Evolutionary conservation across 768 basidiomycete genomes (phyloP).

Genomic region (Calocera cornea): DNA sequence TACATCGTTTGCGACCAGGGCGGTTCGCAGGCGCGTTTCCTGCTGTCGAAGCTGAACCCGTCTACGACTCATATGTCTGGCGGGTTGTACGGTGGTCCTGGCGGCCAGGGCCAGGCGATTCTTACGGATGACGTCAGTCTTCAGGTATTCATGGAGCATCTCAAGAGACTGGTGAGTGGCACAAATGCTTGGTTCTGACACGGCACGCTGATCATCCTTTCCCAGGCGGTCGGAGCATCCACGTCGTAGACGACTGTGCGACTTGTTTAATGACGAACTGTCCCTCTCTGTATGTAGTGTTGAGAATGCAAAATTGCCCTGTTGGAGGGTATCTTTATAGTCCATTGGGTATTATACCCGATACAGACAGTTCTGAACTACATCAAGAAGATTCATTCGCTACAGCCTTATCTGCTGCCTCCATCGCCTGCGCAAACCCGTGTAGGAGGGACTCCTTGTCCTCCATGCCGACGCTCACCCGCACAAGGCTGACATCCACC

Average conservation of each 20-base stretch:
- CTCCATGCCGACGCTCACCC: conserved; percentile 89
- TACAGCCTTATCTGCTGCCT: conserved; percentile 48
- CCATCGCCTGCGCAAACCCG: conserved; percentile 51
- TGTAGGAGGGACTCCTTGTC: conserved; percentile 41
- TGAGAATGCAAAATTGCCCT: not conserved
- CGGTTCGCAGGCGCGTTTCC: conserved; percentile 95
- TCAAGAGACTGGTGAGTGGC: conserved; percentile 65
- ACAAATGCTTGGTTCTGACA: not conserved
- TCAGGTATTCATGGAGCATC: conserved; percentile 94
- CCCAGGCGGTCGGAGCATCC: conserved; percentile 14
- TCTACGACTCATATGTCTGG: conserved; percentile 94
- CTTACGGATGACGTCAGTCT: conserved; percentile 98
- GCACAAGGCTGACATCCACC: conserved; percentile 69
- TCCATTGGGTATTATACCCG: conserved; percentile 2
- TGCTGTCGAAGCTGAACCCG: conserved; percentile 90
- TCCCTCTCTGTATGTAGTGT: not conserved
- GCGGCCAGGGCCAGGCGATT: conserved; percentile 73
- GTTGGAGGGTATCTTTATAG: not conserved
- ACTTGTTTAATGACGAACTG: not conserved
- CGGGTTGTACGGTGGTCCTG: conserved; percentile 68
- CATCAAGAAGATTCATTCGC: not conserved
- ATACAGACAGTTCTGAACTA: not conserved
- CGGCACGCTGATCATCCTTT: not conserved
- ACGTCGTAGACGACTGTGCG: conserved; percentile 9
- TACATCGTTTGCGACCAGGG: conserved; percentile 98